phyloP scores from a whole-genome alignment of 2,329 filamentous ascomycete genomes.

The Rachicladosporium sp. region DNA sequence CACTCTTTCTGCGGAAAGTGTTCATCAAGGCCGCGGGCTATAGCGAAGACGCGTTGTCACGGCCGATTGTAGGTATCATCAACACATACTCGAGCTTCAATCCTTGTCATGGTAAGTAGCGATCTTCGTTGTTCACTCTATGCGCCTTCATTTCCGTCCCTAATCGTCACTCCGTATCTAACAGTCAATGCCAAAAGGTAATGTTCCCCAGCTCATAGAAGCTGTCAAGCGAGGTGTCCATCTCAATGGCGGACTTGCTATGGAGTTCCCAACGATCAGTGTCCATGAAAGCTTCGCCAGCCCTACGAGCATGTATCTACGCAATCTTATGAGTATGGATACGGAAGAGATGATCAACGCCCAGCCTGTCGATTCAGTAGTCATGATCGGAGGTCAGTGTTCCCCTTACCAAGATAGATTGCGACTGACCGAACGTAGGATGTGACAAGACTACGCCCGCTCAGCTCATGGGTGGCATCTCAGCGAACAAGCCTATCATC shows the following conservation, averaged over 20 bases:
- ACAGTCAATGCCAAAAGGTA: slow-evolving; percentile 24
- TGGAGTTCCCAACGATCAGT: slow-evolving; percentile 65
- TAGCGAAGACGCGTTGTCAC: slow-evolving; percentile 55
- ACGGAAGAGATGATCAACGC: slow-evolving; percentile 67
- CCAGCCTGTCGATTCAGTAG: slow-evolving; percentile 55
- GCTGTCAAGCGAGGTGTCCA: slow-evolving; percentile 58
- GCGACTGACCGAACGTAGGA: slow-evolving; percentile 32
- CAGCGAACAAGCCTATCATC: slow-evolving; percentile 58
- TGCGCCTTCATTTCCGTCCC: not conserved
- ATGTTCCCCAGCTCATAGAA: slow-evolving; percentile 58
- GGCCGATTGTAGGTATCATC: slow-evolving; percentile 62
- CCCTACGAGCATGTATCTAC: slow-evolving; percentile 62
- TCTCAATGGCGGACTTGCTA: slow-evolving; percentile 52
- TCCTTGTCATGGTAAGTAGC: slow-evolving; percentile 47
- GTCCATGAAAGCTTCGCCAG: slow-evolving; percentile 56
- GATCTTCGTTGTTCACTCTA: not conserved
- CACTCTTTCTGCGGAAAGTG: slow-evolving; percentile 60
- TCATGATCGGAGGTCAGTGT: slow-evolving; percentile 47
- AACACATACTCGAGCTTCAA: slow-evolving; percentile 65
- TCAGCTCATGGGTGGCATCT: slow-evolving; percentile 64
- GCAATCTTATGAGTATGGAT: slow-evolving; percentile 69
- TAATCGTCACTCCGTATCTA: too few relatives aligned
- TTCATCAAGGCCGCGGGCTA: slow-evolving; percentile 70
- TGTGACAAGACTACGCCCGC: slow-evolving; percentile 66
- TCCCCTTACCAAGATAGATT: not conserved